These are phyloP conservation scores for Kwoniella sp. DNA, from an alignment of 768 basidiomycete species.

Conservation along the genomic window DNA sequence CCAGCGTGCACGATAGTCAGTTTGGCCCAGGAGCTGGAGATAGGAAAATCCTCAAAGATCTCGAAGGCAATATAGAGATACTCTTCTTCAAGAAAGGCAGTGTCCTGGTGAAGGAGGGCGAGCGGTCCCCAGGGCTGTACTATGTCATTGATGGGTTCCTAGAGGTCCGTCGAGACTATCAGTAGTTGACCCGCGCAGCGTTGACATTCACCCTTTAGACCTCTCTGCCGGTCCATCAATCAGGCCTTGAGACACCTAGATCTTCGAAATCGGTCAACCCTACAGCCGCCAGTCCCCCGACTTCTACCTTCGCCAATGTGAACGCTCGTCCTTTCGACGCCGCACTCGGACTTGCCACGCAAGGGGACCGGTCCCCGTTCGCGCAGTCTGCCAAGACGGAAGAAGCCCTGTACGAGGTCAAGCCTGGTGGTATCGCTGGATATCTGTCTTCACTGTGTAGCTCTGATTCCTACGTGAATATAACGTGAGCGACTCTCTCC, in stretches of 20 bases:
- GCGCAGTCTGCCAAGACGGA: background rate
- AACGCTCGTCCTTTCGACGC: slow-evolving; percentile 32
- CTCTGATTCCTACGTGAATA: slow-evolving; percentile 92
- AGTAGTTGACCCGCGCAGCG: background rate
- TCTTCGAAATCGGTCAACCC: slow-evolving; percentile 3
- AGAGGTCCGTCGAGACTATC: slow-evolving; percentile 59
- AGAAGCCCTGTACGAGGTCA: slow-evolving; percentile 86
- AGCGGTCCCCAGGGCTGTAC: slow-evolving; percentile 85
- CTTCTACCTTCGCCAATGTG: slow-evolving; percentile 7
- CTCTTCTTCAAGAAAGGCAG: slow-evolving; percentile 84
- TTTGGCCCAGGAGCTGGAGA: slow-evolving; percentile 36
- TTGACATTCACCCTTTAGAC: slow-evolving; percentile 1
- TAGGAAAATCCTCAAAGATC: slow-evolving; percentile 63
- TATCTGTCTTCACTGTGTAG: slow-evolving; percentile 89
- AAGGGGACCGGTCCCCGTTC: slow-evolving; percentile 1
- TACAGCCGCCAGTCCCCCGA: slow-evolving; percentile 6
- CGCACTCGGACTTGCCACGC: slow-evolving; percentile 28
- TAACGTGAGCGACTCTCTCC: slow-evolving; percentile 53
- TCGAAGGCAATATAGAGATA: slow-evolving; percentile 96
- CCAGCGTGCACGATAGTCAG: slow-evolving; percentile 34
- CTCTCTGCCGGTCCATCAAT: slow-evolving; percentile 17
- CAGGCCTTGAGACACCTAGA: slow-evolving; percentile 20
- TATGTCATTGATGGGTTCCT: slow-evolving; percentile 95
- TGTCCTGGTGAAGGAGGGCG: slow-evolving; percentile 80
- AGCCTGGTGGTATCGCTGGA: slow-evolving; percentile 95